phyloP scores from a whole-genome alignment of 2,329 filamentous ascomycete species.

The Torrubiellomyces zombiae region DNA sequence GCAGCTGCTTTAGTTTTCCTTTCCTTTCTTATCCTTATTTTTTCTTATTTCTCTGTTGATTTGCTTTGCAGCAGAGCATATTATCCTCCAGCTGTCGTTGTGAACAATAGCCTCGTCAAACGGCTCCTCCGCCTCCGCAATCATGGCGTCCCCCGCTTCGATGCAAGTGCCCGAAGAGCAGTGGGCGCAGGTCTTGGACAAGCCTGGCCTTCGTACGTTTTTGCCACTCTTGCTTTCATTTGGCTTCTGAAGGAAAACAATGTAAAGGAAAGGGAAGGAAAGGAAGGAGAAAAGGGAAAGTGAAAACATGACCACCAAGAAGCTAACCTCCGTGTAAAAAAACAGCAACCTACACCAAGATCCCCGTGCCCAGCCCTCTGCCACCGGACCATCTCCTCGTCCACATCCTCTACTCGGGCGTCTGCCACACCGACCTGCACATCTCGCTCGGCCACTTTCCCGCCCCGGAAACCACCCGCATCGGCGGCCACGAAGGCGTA shows the following conservation, averaged over 20 bases:
- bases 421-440: slow-evolving; percentile 73
- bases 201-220: slow-evolving; percentile 52
- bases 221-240: slow-evolving; percentile 1
- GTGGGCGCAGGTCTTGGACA: slow-evolving; percentile 82
- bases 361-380: slow-evolving; percentile 64
- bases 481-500: slow-evolving; percentile 68
- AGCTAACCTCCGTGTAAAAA: too few species aligned
- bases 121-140: slow-evolving; percentile 5
- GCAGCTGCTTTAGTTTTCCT: too few species aligned
- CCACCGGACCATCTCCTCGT: slow-evolving; percentile 85
- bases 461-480: slow-evolving; percentile 63
- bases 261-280: slow-evolving; percentile 1
- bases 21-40: too few species aligned
- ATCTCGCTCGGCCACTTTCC: slow-evolving; percentile 87
- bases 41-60: too few species aligned
- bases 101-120: too few species aligned
- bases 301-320: too few species aligned
- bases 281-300: too few species aligned
- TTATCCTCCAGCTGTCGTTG: too few species aligned
- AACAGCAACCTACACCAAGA: slow-evolving; percentile 71
- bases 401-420: slow-evolving; percentile 79
- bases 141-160: slow-evolving; percentile 13
- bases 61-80: too few species aligned
- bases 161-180: slow-evolving; percentile 69
- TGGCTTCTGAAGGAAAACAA: too few species aligned